Conservation (phyloP, 768 basidiomycete species). For the Xanthoconium purpureum region DNA sequence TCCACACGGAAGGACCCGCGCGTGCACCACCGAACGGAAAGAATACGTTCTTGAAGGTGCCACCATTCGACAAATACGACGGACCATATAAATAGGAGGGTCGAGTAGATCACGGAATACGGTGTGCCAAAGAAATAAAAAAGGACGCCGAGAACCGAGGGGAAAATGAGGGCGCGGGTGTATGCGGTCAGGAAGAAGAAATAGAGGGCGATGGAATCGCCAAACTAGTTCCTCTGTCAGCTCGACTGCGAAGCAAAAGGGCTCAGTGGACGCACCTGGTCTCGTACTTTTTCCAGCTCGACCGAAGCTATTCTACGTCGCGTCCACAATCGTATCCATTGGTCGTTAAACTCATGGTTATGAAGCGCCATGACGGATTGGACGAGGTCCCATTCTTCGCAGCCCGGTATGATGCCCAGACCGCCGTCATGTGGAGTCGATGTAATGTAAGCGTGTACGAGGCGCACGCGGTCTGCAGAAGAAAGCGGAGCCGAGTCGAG, state of each 20-base stretch:
- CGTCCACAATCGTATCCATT: slow-evolving; percentile 78
- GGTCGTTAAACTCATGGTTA: slow-evolving; percentile 74
- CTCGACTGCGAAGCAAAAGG: not conserved
- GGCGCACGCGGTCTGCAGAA: slow-evolving; percentile 77
- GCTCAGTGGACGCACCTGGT: slow-evolving; percentile 50
- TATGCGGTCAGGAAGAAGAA: slow-evolving; percentile 87
- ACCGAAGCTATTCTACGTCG: slow-evolving; percentile 58
- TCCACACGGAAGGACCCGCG: slow-evolving; percentile 76
- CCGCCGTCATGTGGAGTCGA: slow-evolving; percentile 74
- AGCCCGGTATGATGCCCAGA: slow-evolving; percentile 73
- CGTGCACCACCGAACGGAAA: slow-evolving; percentile 82
- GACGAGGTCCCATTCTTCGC: slow-evolving; percentile 74
- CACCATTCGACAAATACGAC: slow-evolving; percentile 88
- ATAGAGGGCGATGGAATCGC: slow-evolving; percentile 81
- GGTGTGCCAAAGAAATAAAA: slow-evolving; percentile 69
- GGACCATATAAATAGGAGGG: slow-evolving; percentile 78
- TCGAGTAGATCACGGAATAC: slow-evolving; percentile 77
- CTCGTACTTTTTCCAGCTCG: slow-evolving; percentile 65
- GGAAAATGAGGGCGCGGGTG: slow-evolving; percentile 73
- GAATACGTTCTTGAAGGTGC: slow-evolving; percentile 78
- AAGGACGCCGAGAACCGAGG: slow-evolving; percentile 64
- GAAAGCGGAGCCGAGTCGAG: slow-evolving; percentile 48
- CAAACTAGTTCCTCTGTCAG: slow-evolving; percentile 47
- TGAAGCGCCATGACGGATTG: slow-evolving; percentile 83
- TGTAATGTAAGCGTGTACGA: slow-evolving; percentile 70